Evolutionary conservation across 192 early-diverging fungal species (phyloP).

Genomic region (Podila clonocystis): DNA sequence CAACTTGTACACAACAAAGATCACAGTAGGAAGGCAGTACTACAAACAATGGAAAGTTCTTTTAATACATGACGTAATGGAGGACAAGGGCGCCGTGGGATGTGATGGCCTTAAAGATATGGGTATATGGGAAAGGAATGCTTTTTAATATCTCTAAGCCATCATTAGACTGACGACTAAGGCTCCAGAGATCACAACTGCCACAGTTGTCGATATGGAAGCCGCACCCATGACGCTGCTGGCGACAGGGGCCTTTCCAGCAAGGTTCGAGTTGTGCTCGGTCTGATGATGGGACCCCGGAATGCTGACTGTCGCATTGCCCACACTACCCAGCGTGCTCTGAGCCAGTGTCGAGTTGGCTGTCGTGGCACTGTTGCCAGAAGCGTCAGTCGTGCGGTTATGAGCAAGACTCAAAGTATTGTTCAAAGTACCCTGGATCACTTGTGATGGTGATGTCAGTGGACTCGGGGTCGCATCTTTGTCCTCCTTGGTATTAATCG

Average conservation of each 20-base stretch:
- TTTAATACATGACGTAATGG: too few species aligned
- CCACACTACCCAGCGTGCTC: too few species aligned
- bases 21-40: too few species aligned
- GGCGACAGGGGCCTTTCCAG: neutral
- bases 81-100: too few species aligned
- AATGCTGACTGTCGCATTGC: too few species aligned
- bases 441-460: constrained; percentile 9
- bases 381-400: too few species aligned
- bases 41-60: too few species aligned
- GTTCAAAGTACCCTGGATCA: constrained; percentile 11
- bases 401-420: neutral
- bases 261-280: neutral
- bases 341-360: neutral
- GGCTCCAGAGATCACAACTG: neutral
- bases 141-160: neutral
- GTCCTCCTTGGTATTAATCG: constrained; percentile 14
- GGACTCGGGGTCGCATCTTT: constrained; percentile 2
- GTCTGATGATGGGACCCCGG: neutral
- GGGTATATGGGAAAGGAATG: neutral
- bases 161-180: neutral
- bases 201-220: neutral
- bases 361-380: neutral
- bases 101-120: too few species aligned
- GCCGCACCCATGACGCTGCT: neutral
- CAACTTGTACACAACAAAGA: too few species aligned